Percentiles rank a stretch among this genome's conserved stretches.
Conservation (phyloP, 768 basidiomycete genomes). For the Tulasnella sp. region DNA sequence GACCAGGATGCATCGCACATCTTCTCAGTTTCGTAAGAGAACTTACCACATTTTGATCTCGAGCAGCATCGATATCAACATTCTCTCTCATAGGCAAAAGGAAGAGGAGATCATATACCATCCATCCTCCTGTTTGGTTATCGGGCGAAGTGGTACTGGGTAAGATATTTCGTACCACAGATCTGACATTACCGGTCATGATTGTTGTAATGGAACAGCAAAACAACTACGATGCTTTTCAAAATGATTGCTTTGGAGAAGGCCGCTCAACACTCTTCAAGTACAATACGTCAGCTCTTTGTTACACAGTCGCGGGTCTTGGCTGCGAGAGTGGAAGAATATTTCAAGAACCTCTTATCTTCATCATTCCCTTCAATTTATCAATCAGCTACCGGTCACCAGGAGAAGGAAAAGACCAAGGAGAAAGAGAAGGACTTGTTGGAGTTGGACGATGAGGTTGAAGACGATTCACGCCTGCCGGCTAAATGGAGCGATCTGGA, state of each 20-base stretch:
- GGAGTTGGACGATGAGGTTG: slow-evolving; percentile 25
- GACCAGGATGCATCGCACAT: background rate
- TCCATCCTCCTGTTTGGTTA: slow-evolving; percentile 16
- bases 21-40: slow-evolving; percentile 14
- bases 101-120: slow-evolving; percentile 14
- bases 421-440: background rate
- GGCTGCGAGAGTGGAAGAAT: slow-evolving; percentile 12
- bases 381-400: background rate
- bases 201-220: background rate
- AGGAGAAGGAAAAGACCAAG: background rate
- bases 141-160: slow-evolving; percentile 17
- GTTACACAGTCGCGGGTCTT: slow-evolving; percentile 16
- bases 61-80: background rate
- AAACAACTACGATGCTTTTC: slow-evolving; percentile 18
- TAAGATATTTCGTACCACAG: background rate
- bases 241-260: slow-evolving; percentile 9
- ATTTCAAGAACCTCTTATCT: slow-evolving; percentile 5
- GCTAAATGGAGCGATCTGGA: slow-evolving; percentile 9
- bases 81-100: background rate
- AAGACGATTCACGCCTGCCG: slow-evolving; percentile 4
- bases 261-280: background rate
- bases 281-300: slow-evolving; percentile 11
- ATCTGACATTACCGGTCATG: background rate
- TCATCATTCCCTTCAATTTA: too few species aligned
- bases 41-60: background rate